A percentile compares a stretch with the other conserved stretches of the same genome.
Evolutionary conservation across 345 rosid species (phyloP).

Genomic region (Aquilaria sinensis): DNA sequence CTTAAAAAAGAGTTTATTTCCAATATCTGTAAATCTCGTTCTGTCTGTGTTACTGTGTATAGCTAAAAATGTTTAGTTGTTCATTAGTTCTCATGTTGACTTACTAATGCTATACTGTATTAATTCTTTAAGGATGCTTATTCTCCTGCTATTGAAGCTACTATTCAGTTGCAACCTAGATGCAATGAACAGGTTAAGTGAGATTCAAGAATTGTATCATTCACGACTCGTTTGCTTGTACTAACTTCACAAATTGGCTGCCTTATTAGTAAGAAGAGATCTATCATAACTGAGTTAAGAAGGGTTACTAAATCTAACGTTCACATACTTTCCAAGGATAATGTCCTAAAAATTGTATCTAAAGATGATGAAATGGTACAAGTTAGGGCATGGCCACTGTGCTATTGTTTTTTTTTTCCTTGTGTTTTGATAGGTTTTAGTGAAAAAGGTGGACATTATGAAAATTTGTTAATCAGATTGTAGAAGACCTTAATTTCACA

Average conservation of each 20-base stretch:
- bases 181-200: slow-evolving; percentile 91
- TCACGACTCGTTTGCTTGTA: slow-evolving; percentile 84
- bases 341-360: slow-evolving; percentile 81
- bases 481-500: slow-evolving; percentile 91
- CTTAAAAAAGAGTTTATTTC: too few species aligned
- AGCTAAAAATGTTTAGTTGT: not conserved
- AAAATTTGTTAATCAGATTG: slow-evolving; percentile 38
- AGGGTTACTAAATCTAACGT: slow-evolving; percentile 81
- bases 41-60: not conserved
- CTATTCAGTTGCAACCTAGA: slow-evolving; percentile 75
- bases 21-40: not conserved
- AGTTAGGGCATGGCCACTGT: slow-evolving; percentile 34
- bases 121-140: slow-evolving; percentile 77
- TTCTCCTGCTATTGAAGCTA: slow-evolving; percentile 95
- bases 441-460: too few species aligned
- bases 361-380: slow-evolving; percentile 97
- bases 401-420: slow-evolving; percentile 6
- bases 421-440: not conserved
- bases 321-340: slow-evolving; percentile 80
- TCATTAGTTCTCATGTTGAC: slow-evolving; percentile 5
- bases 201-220: slow-evolving; percentile 89
- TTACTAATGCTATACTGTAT: slow-evolving; percentile 7
- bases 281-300: slow-evolving; percentile 88
- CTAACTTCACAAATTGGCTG: slow-evolving; percentile 94
- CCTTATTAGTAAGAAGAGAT: slow-evolving; percentile 91